A percentile compares a stretch with the other conserved stretches of the same genome.
Evolutionary conservation across 2,329 filamentous ascomycete genomes (phyloP).

Genomic region (Phyllosticta capitalensis): DNA sequence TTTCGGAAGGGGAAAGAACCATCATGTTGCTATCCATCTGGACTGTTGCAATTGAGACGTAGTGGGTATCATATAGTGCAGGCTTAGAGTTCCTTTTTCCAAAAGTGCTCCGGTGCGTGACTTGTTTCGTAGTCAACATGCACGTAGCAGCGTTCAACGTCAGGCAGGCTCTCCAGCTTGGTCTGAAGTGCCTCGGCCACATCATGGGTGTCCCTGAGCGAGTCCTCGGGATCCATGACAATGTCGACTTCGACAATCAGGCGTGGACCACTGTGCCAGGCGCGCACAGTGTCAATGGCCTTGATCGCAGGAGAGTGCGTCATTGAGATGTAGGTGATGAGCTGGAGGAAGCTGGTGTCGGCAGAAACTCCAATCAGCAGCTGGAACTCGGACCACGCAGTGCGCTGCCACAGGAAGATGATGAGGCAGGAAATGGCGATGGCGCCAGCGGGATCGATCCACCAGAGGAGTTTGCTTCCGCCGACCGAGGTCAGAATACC

Average conservation of each 20-base stretch:
- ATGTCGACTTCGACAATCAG: conserved; percentile 94
- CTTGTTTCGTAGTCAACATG: conserved; percentile 97
- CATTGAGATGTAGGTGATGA: conserved; percentile 84
- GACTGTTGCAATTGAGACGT: no score
- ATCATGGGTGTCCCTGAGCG: conserved; percentile 75
- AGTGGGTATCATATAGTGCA: background rate
- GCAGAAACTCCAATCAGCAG: conserved; percentile 84
- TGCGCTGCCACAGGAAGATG: conserved; percentile 69
- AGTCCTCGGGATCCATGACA: conserved; percentile 72
- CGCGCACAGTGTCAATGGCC: conserved; percentile 89
- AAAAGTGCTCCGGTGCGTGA: conserved; percentile 79
- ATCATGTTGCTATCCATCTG: no score
- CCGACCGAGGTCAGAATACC: conserved; percentile 87
- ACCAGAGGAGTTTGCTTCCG: conserved; percentile 82
- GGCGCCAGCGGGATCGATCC: conserved; percentile 89
- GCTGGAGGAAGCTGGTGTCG: conserved; percentile 74
- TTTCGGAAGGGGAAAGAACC: background rate
- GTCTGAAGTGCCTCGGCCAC: conserved; percentile 88
- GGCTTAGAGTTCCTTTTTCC: conserved; percentile 52
- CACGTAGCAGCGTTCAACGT: conserved; percentile 89
- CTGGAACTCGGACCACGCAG: conserved; percentile 82
- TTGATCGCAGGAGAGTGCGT: conserved; percentile 75
- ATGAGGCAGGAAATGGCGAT: conserved; percentile 74
- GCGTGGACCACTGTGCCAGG: conserved; percentile 81
- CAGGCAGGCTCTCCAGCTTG: conserved; percentile 83